Evolutionary conservation across 441 rosid species (phyloP), one percentile per base, ranked within the genome.

Genomic region (Hura crepitans): DNA sequence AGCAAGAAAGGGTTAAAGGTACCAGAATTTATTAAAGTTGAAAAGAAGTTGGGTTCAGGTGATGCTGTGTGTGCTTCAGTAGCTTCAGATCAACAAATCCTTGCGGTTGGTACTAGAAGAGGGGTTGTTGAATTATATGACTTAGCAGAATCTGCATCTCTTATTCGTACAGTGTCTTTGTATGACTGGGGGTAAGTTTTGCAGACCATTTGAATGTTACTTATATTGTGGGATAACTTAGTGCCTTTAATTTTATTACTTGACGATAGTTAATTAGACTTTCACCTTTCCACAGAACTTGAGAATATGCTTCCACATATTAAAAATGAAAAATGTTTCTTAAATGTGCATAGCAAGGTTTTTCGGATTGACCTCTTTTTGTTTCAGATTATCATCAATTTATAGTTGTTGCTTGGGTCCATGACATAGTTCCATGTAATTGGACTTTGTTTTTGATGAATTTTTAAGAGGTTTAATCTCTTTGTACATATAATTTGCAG

Each of bases 51-150:
- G 79, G 91, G 93, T 65, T 77, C 79, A 47, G 93, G 92, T 75
- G 95, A 95, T 83, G 88, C 91, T 70, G 92, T 87, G 49, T 92
- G 99, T 77, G 77, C 83, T 58, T 88, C 98, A 23, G 80, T 88
- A 78, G 97, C 96, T 78, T 76, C 90, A 71, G 99, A 89, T 81
- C 98, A 92, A 79, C 96, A 90, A 80, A 84, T 95, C 74, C 88
- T 95, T 66, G 99, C 99, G 22, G 96, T 95, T 74, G 99, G 99
- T 74, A 95, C 98, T 72, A 88, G 84, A 80, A 89, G 86, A 81
- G 98, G 97, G 73, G 78, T 81, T 81, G 97, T 92, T 66, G 97
- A 95, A 69, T 84, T 95, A 65, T 92, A 90, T 74, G 93, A 92
- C 80, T 78, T 92, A 57, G 84, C 88, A 46, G 89, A 90, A 70